Evolutionary conservation across 2,329 filamentous ascomycete species (phyloP), one percentile per base, ranked within the genome.

Genomic region (Cadophora luteo-olivacea): DNA sequence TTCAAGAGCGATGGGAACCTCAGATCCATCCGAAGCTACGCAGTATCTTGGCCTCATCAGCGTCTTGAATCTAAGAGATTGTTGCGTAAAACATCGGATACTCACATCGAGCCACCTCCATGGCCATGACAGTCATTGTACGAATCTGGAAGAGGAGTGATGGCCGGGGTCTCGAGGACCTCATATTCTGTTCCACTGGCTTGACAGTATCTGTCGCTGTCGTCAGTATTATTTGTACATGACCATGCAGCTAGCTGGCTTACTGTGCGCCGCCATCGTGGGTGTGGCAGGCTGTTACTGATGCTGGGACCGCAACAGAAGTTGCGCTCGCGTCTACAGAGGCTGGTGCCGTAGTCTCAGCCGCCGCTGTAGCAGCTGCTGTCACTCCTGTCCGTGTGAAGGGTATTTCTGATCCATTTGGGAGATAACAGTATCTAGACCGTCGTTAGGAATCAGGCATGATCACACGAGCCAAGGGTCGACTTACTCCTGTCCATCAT

Each of bases 61-160:
- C 38, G 16, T 41, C 5, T 9, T 12, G 38, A 41, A 12, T 11
- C 38, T n/a, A n/a, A n/a, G n/a, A n/a, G n/a, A n/a, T n/a, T n/a
- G n/a, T n/a, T n/a, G n/a, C n/a, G n/a, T n/a, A n/a, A n/a, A n/a
- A n/a, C n/a, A n/a, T n/a, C n/a, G 60, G 7, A 19, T 32, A 29
- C 85, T 73, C 81, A 91, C 87, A 83, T 83, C 57, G 88, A 83
- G 24, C 52, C 38, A 3, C 78, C 74, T 19, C 81, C 88, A 78
- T 92, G 89, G 0, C 79, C 74, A 76, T 93, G 90, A 75, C 91
- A 92, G 65, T 80, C 87, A 0, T 89, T 91, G 74, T 88, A 92
- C 64, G 85, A 80, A 0, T 88, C 81, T 0, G 90, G 88, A 22
- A 88, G 78, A 57, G 83, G 83, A 1, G 85, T 88, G 22, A 83